phyloP scores from a whole-genome alignment of 1,284 basidiomycete genomes.

The Farysia itapuensis region DNA sequence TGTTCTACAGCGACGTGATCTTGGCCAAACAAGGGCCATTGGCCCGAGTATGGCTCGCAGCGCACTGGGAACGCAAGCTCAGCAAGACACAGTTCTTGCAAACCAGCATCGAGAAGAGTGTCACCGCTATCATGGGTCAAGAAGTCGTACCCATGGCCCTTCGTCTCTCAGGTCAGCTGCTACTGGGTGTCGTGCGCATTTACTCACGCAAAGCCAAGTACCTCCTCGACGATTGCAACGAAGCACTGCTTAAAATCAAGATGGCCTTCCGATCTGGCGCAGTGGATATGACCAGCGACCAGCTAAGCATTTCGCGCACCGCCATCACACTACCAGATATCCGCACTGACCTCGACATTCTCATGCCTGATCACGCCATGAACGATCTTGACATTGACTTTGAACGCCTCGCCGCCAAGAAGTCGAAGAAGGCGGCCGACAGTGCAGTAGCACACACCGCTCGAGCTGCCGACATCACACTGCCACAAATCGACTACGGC shows the following conservation, averaged over 20 bases:
- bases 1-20: slow-evolving; percentile 90
- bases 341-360: slow-evolving; percentile 73
- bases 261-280: slow-evolving; percentile 91
- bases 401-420: slow-evolving; percentile 74
- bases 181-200: slow-evolving; percentile 93
- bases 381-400: slow-evolving; percentile 48
- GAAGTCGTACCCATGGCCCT: slow-evolving; percentile 84
- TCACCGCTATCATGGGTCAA: slow-evolving; percentile 74
- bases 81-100: slow-evolving; percentile 91
- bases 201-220: slow-evolving; percentile 98
- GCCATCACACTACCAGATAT: slow-evolving; percentile 79
- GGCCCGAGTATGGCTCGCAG: slow-evolving; percentile 96
- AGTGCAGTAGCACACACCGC: slow-evolving; percentile 62
- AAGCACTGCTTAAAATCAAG: slow-evolving; percentile 90
- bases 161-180: slow-evolving; percentile 87
- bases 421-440: slow-evolving; percentile 22
- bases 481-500: slow-evolving; percentile 39
- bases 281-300: slow-evolving; percentile 92
- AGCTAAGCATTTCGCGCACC: slow-evolving; percentile 80
- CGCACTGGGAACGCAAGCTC: slow-evolving; percentile 96
- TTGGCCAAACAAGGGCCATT: slow-evolving; percentile 89
- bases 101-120: slow-evolving; percentile 89
- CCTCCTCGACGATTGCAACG: slow-evolving; percentile 94
- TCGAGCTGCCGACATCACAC: slow-evolving; percentile 73
- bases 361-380: slow-evolving; percentile 69